phyloP scores from a whole-genome alignment of 2,329 filamentous ascomycete genomes.

The Xylariaceae sp. region DNA sequence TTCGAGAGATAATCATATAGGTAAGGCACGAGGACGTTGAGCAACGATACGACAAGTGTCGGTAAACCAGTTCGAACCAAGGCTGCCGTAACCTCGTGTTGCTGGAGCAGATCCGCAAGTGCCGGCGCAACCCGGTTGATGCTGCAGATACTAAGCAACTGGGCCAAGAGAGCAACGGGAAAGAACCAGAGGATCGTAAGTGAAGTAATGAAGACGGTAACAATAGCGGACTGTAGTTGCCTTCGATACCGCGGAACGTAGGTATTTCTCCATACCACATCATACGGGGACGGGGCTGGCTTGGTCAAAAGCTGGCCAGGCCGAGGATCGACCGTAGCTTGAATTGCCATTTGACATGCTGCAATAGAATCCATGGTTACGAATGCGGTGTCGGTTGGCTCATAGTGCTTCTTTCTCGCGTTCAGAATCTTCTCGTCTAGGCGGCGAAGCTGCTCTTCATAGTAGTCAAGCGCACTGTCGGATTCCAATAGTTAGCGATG shows the following conservation, averaged over 20 bases:
- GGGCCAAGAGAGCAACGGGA: constrained; percentile 73
- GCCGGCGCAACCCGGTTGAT: constrained; percentile 68
- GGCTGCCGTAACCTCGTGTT: constrained; percentile 65
- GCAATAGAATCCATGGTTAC: constrained; percentile 97
- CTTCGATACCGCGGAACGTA: constrained; percentile 72
- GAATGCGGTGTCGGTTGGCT: constrained; percentile 79
- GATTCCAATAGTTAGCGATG: constrained; percentile 5
- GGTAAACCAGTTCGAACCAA: constrained; percentile 84
- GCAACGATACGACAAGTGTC: constrained; percentile 75
- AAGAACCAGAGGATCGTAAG: constrained; percentile 86
- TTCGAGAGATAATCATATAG: constrained; percentile 91
- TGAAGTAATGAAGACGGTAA: constrained; percentile 76
- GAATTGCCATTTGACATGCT: constrained; percentile 89
- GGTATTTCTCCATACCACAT: constrained; percentile 94
- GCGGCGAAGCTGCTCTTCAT: constrained; percentile 74
- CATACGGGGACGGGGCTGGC: constrained; percentile 78
- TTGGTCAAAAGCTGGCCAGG: constrained; percentile 82
- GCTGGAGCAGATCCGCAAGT: constrained; percentile 61
- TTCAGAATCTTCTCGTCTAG: constrained; percentile 69
- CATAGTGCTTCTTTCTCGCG: constrained; percentile 70
- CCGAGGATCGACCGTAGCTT: constrained; percentile 86
- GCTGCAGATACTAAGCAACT: constrained; percentile 73
- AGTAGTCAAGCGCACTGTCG: constrained; percentile 74
- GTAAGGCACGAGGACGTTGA: constrained; percentile 87
- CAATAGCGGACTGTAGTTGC: constrained; percentile 72